A percentile compares a stretch with the other conserved stretches of the same genome.
phyloP scores from a whole-genome alignment of 768 basidiomycete genomes.

The Lactarius evosmus region DNA sequence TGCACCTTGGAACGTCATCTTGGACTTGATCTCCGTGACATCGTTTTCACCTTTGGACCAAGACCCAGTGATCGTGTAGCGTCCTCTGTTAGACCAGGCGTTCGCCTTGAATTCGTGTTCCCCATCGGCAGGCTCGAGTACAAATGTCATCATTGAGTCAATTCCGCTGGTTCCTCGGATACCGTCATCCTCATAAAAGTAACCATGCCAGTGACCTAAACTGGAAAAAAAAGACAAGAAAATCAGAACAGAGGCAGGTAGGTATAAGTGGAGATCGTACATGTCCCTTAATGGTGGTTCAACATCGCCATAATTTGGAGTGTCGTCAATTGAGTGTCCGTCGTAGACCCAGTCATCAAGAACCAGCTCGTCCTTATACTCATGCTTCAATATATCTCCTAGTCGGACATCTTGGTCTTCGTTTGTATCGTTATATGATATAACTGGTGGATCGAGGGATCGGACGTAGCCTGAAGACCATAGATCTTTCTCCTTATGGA shows the following conservation, averaged over 20 bases:
- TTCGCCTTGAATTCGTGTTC: conserved; percentile 12
- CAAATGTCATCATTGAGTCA: conserved; percentile 17
- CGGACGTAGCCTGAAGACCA: conserved; percentile 10
- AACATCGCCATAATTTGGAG: not conserved
- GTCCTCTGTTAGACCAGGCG: conserved; percentile 18
- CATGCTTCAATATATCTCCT: conserved; percentile 7
- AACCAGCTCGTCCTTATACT: not conserved
- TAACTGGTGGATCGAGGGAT: not conserved
- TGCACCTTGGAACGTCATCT: conserved; percentile 15
- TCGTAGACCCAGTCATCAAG: conserved; percentile 21
- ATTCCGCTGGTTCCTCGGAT: not conserved
- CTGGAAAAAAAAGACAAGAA: not conserved
- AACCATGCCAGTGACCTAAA: conserved; percentile 23
- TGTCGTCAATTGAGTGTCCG: conserved; percentile 13
- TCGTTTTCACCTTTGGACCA: conserved; percentile 24
- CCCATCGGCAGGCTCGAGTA: conserved; percentile 12
- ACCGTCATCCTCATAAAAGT: conserved; percentile 12
- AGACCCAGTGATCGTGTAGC: conserved; percentile 24
- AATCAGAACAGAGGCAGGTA: not conserved
- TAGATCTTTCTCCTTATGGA: not conserved
- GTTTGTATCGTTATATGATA: conserved; percentile 2
- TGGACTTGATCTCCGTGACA: conserved; percentile 19
- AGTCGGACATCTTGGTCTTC: conserved; percentile 16
- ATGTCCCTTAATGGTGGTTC: conserved; percentile 13
- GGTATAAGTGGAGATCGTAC: not conserved